Base-by-base conservation (phyloP, 805 yeast genomes). In the Tetrapisispora pingtungensis region DNA sequence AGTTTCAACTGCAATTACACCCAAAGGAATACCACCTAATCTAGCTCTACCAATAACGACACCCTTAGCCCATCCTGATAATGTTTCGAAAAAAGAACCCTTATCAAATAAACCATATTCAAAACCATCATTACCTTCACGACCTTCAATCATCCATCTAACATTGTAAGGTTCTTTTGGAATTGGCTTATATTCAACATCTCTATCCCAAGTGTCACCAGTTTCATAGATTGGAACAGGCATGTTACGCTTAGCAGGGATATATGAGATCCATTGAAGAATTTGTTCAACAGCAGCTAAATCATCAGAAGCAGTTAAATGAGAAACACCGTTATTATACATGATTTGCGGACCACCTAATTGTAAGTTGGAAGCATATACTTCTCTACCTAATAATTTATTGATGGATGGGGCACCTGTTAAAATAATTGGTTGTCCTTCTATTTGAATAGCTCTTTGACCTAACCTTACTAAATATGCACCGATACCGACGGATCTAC, bases 401-500 rank as follows among this genome's bases (percentile, higher is more conserved):
- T 93, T 93, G 66, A 93, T 87, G 46, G 98, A 97, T 42, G 96
- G 97, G 46, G 98, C 98, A 76, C 99, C 99, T 45, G 99, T 93
- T 61, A 93, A 80, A 55, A 93, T 90, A 57, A 93, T 87, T 45
- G 99, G 98, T 70, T 93, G 97, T 36, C 98, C 98, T 67, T 93
- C 97, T 57, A 93, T 84, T 72, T 93, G 99, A 58, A 93, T 89
- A 36, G 97, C 95, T 74, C 99, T 84, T 75, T 93, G 97, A 60
- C 99, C 99, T 54, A 93, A 76, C 69, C 99, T 84, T 35, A 93
- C 98, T 64, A 93, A 75, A 64, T 93, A 93, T 38, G 99, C 99
- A 73, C 99, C 99, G 66, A 93, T 93, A 81, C 99, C 99, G 59
- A 93, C 99, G 42, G 97, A 89, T 75, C 99, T 82, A 72, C 97